Conservation (phyloP, 108 stramenopile genomes). For the Skeletonema costatum region DNA sequence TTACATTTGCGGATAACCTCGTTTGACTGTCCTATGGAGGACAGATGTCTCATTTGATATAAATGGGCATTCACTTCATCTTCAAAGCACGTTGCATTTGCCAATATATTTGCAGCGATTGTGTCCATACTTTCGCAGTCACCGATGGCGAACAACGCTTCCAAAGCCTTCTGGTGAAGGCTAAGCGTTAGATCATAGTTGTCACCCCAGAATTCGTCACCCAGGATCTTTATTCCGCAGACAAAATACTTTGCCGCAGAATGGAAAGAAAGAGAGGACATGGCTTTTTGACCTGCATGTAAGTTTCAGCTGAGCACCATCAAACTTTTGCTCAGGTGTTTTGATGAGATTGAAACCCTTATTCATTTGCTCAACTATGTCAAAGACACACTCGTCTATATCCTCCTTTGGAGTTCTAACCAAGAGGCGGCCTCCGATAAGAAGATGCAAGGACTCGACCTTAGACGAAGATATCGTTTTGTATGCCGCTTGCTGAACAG, state of each 20-base stretch:
- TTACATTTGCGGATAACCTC: not conserved
- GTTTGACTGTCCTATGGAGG: not conserved
- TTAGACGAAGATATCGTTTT: not conserved
- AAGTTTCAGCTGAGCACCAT: constrained; percentile 29
- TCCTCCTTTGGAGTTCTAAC: constrained; percentile 2
- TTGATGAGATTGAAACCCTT: constrained; percentile 11
- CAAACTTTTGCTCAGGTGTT: constrained; percentile 9
- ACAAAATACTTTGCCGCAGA: constrained; percentile 22
- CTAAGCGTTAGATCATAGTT: constrained; percentile 15
- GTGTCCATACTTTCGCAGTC: not conserved
- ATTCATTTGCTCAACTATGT: constrained; percentile 29
- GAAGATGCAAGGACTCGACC: constrained; percentile 7
- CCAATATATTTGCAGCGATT: not conserved
- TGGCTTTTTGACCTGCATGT: constrained; percentile 23
- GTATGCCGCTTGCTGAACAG: constrained; percentile 28
- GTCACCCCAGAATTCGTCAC: not conserved
- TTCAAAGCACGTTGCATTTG: not conserved
- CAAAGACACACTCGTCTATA: constrained; percentile 13
- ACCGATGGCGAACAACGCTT: not conserved
- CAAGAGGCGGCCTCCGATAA: constrained; percentile 8
- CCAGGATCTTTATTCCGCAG: constrained; percentile 19
- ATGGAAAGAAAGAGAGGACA: constrained; percentile 9
- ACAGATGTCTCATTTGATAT: not conserved
- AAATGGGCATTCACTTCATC: not conserved
- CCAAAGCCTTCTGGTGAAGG: not conserved